Base-by-base conservation (phyloP, 106 monocot genomes). In the Phalaenopsis aphrodite region DNA sequence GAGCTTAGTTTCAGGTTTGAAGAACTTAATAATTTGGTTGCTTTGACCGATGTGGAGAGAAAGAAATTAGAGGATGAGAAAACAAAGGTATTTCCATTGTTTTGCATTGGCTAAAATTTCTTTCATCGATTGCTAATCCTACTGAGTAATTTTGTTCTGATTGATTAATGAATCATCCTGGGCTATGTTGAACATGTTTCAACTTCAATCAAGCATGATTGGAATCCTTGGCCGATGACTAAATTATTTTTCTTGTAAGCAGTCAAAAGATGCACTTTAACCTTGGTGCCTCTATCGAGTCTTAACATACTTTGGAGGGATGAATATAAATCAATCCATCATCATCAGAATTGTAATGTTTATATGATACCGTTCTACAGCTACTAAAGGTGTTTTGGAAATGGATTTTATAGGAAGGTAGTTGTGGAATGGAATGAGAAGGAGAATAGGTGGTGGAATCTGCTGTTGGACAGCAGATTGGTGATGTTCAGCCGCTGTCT, bases 31-130 rank as follows among this genome's bases (percentile, higher is more conserved):
- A 86, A 83, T 72, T 75, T 98, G 68, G 91, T 84, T 43, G 90
- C 87, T 12, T 79, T 83, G 55, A 87, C 69, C 76, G 89, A 90
- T 2, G 77, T 14, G 5, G 92, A 98, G 42, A 86, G 78, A 85
- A 88, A 80, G 72, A 90, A 82, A 39, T 89, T 92, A 36, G 88
- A 91, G 23, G 88, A 88, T 64, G 88, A 90, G 78, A 93, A 90
- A 81, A 52, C 85, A 75, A 96, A 90, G 91, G 96, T 96, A 30
- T 30, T 30, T 55, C 15, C 15, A 15, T 9, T 55, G 15, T 55
- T 7, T 1, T 1, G 1, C 7, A 55, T 30, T 30, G 7, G 55
- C 7, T 9, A 9, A 55, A 0, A 9, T 30, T 30, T 15, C 7
- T 55, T 55, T 15, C 7, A 41, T 72, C 37, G 14, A 72, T 39